Percentiles rank a stretch among this genome's conserved stretches.
Conservation (phyloP, 1,284 basidiomycete species). For the Boletus calvinii region DNA sequence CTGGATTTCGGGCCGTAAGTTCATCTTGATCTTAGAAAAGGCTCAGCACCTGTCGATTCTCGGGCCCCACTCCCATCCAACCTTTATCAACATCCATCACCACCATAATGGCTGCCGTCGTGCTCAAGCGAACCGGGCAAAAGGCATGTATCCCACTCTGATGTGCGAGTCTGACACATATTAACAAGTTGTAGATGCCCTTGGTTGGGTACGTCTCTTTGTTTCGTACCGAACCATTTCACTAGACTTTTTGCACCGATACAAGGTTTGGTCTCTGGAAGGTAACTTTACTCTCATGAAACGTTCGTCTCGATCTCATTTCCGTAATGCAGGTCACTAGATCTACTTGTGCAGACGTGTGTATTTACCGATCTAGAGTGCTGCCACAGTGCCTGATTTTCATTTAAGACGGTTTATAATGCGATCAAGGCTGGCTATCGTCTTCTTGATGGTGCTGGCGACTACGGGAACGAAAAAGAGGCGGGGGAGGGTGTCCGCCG, state of each 20-base stretch:
- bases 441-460: constrained; percentile 80
- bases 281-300: constrained; percentile 33
- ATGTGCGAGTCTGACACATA: not conserved
- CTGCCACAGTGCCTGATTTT: constrained; percentile 5
- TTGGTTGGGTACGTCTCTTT: constrained; percentile 30
- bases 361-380: constrained; percentile 15
- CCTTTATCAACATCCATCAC: constrained; percentile 2
- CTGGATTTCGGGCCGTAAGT: constrained; percentile 13
- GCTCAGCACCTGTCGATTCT: not conserved
- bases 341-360: constrained; percentile 57
- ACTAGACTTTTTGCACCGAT: not conserved
- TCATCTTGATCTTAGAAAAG: constrained; percentile 12
- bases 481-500: constrained; percentile 73
- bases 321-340: constrained; percentile 50
- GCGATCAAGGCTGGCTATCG: constrained; percentile 76
- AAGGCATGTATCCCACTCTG: constrained; percentile 38
- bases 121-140: constrained; percentile 58
- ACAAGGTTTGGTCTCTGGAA: constrained; percentile 72
- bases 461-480: constrained; percentile 88
- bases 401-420: constrained; percentile 56
- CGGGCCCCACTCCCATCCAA: not conserved
- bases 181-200: constrained; percentile 26
- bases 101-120: constrained; percentile 46
- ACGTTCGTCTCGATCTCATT: constrained; percentile 2
- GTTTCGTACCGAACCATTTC: not conserved